Percentiles rank a stretch among this genome's conserved stretches.
Conservation (phyloP, 768 basidiomycete genomes). For the Auricularia sp. region DNA sequence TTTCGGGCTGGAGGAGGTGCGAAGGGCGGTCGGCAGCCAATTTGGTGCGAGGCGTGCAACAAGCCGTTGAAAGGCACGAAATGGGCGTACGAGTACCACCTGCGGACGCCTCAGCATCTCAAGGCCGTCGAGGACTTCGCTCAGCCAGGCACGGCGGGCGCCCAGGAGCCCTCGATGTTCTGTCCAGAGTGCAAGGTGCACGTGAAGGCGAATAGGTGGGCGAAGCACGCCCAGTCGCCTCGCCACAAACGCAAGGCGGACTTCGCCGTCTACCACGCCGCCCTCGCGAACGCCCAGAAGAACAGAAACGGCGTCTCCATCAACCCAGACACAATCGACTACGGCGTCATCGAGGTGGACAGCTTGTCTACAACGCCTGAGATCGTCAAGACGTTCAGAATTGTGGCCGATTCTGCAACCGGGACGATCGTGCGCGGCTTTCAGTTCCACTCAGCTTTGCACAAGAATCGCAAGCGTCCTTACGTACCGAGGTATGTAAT, state of each 20-base stretch:
- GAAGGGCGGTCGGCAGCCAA: background rate
- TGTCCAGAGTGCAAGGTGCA: background rate
- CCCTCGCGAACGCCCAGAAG: conserved; percentile 40
- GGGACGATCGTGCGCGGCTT: rapidly evolving
- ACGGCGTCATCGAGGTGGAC: conserved; percentile 37
- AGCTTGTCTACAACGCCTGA: conserved; percentile 12
- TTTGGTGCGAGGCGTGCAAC: background rate
- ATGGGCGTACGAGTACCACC: background rate
- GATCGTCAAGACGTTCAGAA: background rate
- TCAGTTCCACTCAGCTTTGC: background rate
- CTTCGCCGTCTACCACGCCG: conserved; percentile 31
- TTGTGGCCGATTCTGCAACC: background rate
- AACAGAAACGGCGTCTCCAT: conserved; percentile 44
- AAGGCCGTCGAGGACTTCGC: background rate
- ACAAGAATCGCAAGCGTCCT: background rate
- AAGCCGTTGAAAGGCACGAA: background rate
- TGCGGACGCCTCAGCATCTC: background rate
- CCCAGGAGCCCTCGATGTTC: background rate
- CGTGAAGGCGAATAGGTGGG: background rate
- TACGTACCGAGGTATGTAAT: background rate
- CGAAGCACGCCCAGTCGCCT: background rate
- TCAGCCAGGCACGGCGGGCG: background rate
- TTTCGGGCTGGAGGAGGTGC: background rate
- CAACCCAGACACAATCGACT: conserved; percentile 31
- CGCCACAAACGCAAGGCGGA: conserved; percentile 28